Conservation (phyloP, 2,329 filamentous ascomycete genomes). For the Fusarium subglutinans region DNA sequence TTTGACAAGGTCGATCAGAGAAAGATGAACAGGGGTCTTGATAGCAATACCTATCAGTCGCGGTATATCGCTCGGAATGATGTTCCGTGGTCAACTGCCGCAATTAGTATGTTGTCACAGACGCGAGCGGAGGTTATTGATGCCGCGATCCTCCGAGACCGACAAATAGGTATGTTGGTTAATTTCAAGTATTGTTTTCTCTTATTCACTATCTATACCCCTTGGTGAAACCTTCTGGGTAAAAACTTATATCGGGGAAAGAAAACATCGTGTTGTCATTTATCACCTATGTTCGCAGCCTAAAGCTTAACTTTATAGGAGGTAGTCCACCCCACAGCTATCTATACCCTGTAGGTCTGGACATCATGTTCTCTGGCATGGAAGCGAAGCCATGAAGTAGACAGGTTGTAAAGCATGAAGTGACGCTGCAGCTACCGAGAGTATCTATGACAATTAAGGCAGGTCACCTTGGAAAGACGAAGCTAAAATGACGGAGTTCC, state of each 20-base stretch:
- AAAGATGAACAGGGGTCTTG: background rate
- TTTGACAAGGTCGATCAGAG: background rate
- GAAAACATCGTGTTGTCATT: no score
- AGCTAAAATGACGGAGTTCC: background rate
- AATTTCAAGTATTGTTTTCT: no score
- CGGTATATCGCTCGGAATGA: background rate
- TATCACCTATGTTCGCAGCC: no score
- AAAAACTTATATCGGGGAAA: no score
- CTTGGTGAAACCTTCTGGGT: no score
- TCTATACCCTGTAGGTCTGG: accelerated
- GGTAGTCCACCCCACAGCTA: background rate
- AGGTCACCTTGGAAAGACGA: accelerated
- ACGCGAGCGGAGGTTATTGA: accelerated
- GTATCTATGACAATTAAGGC: background rate
- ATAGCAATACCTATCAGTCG: background rate
- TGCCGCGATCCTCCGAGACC: background rate
- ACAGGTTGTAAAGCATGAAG: background rate
- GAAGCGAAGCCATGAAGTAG: accelerated
- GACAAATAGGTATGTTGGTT: accelerated
- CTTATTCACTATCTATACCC: background rate
- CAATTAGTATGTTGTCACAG: no score
- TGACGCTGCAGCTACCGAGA: background rate
- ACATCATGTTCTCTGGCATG: no score
- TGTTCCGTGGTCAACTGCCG: background rate
- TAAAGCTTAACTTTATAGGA: no score